Evolutionary conservation across 192 early-diverging fungal genomes (phyloP).

Genomic region (Gigaspora rosea): DNA sequence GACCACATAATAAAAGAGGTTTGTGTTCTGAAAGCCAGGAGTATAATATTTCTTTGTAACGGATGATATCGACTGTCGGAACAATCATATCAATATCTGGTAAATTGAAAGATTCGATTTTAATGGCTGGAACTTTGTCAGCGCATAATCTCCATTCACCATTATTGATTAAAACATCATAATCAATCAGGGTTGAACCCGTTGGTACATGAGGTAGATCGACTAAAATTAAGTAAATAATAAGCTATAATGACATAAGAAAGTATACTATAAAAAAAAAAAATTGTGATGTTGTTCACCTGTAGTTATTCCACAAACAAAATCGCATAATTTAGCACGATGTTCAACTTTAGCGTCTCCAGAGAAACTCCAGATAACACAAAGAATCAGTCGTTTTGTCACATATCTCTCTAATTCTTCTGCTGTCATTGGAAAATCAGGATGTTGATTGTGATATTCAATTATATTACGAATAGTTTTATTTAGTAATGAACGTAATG

Average conservation of each 20-base stretch:
- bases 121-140: slow-evolving; percentile 84
- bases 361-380: slow-evolving; percentile 93
- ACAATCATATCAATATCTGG: slow-evolving; percentile 91
- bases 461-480: slow-evolving; percentile 80
- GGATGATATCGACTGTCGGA: slow-evolving; percentile 97
- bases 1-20: slow-evolving; percentile 95
- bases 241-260: no score
- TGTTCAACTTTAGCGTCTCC: slow-evolving; percentile 81
- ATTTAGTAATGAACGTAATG: slow-evolving; percentile 91
- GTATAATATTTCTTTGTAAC: slow-evolving; percentile 94
- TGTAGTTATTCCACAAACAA: slow-evolving; percentile 71
- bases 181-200: slow-evolving; percentile 77
- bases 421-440: slow-evolving; percentile 88
- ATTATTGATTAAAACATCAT: slow-evolving; percentile 76
- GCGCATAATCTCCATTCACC: slow-evolving; percentile 94
- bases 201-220: slow-evolving; percentile 64
- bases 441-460: slow-evolving; percentile 89
- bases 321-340: slow-evolving; percentile 77
- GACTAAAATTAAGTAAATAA: slow-evolving; percentile 31
- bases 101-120: slow-evolving; percentile 93
- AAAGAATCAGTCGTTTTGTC: slow-evolving; percentile 75
- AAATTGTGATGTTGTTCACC: no score
- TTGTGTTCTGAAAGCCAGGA: slow-evolving; percentile 95
- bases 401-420: slow-evolving; percentile 83
- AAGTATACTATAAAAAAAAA: no score